Evolutionary conservation across 2,329 filamentous ascomycete genomes (phyloP).

Genomic region (Karstenula rhodostoma): DNA sequence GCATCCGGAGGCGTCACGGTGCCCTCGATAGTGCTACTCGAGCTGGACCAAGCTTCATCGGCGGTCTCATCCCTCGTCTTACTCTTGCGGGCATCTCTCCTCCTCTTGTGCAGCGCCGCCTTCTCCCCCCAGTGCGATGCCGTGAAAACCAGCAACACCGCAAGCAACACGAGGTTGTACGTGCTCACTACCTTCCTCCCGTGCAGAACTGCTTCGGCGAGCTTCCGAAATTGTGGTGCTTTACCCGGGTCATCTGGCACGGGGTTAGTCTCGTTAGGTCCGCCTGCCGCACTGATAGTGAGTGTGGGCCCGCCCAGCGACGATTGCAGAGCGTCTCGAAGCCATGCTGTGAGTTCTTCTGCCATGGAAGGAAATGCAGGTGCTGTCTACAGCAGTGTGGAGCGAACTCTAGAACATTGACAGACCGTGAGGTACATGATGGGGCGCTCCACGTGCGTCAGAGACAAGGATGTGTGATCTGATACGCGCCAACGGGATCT

Average conservation of each 20-base stretch:
- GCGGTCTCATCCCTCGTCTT: conserved; percentile 14
- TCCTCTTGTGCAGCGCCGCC: conserved; percentile 28
- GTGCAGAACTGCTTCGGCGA: conserved; percentile 50
- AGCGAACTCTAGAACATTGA: not conserved
- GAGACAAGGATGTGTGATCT: not conserved
- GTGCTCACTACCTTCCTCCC: conserved; percentile 48
- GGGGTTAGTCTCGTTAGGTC: conserved; percentile 27
- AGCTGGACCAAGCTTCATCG: conserved; percentile 45
- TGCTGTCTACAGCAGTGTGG: not conserved
- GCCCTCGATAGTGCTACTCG: conserved; percentile 50
- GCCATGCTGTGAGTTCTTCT: not conserved
- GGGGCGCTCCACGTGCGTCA: not conserved
- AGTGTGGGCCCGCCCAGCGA: not conserved
- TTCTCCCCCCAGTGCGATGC: conserved; percentile 48
- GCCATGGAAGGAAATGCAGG: not conserved
- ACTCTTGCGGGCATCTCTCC: conserved; percentile 12
- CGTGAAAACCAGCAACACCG: conserved; percentile 48
- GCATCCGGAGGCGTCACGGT: conserved; percentile 44
- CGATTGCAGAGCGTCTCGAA: conserved; percentile 2
- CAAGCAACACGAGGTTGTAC: conserved; percentile 52
- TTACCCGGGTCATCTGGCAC: conserved; percentile 43
- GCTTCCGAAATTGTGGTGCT: conserved; percentile 46
- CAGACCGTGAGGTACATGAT: not conserved
- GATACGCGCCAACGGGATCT: conserved; percentile 1
- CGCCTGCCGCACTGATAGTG: conserved; percentile 1